Base-by-base conservation (phyloP, 371 early-diverging fungal genomes). In the Circinella minor region DNA sequence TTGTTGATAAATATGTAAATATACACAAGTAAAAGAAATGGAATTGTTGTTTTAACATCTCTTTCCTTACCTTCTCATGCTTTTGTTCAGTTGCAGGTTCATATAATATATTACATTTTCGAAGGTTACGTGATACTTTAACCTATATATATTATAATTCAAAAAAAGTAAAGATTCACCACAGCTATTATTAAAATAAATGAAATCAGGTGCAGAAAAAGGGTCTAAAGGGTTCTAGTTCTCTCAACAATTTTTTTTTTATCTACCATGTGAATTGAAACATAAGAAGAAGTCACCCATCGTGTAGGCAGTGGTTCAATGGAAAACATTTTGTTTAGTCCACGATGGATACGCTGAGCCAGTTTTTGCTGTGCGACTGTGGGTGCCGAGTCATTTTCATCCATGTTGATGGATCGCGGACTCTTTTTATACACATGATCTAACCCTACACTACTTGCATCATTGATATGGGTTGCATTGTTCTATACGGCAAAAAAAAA, bases 101-200 rank as follows among this genome's bases (percentile, higher is more conserved):
- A 69, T 83, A 83, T 20, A 70, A 68, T n/a, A 83, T 68, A 64
- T 68, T 74, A 55, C 80, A 80, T 68, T 70, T 74, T 10, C 72
- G 75, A 11, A 80, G 60, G 36, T 80, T 78, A 14, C 81, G 63
- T 18, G 79, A 71, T 3, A 79, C 77, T 61, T 83, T 80, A 61
- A 82, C 68, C 71, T 74, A 51, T 51, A 13, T 8, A 9, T 15
- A 8, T 13, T 13, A 17, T 51, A 51, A 51, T 51, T 13, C 15
- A 5, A 51, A 39, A 39, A 39, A 43, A 43, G 11, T 43, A 43
- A 39, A 43, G 6, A 43, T 43, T 27, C 27, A 27, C 27, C 27
- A 27, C 27, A 27, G 27, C 27, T 27, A 27, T 27, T 27, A 27
- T 27, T 27, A 27, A 27, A 27, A 10, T 64, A 9, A 18, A 10